phyloP scores from a whole-genome alignment of 352 stramenopile species.

The Phytophthora foliorum region DNA sequence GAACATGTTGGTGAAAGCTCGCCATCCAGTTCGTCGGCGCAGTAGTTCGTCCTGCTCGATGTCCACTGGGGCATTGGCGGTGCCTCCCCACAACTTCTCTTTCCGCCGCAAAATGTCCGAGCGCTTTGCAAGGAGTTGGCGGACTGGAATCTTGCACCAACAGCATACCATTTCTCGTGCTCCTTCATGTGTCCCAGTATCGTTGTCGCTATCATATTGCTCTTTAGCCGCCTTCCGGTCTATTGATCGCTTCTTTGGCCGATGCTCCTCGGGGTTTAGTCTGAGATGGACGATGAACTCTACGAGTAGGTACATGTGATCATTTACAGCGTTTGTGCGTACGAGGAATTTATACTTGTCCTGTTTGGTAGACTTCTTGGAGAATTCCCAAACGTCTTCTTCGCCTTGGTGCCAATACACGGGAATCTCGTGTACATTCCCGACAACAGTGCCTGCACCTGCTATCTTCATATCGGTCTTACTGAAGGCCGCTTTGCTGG shows the following conservation, averaged over 20 bases:
- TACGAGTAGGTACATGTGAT: conserved; percentile 72
- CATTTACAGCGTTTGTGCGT: conserved; percentile 75
- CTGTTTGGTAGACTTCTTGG: conserved; percentile 75
- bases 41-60: conserved; percentile 83
- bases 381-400: conserved; percentile 89
- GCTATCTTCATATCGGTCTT: conserved; percentile 5
- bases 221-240: conserved; percentile 17
- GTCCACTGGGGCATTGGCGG: conserved; percentile 67
- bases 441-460: conserved; percentile 57
- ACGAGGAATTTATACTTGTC: conserved; percentile 89
- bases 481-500: neutral
- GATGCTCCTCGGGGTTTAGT: conserved; percentile 39
- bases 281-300: conserved; percentile 81
- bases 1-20: conserved; percentile 78
- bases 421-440: conserved; percentile 83
- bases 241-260: conserved; percentile 25
- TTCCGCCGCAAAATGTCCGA: conserved; percentile 58
- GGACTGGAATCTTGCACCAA: conserved; percentile 82
- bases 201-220: conserved; percentile 19
- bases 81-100: conserved; percentile 74
- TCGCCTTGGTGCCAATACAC: conserved; percentile 75
- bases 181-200: conserved; percentile 14
- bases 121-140: conserved; percentile 57
- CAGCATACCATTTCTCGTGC: conserved; percentile 78
- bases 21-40: conserved; percentile 71